Conservation (phyloP, 768 basidiomycete species). For the Panaeolus cyanescens region DNA sequence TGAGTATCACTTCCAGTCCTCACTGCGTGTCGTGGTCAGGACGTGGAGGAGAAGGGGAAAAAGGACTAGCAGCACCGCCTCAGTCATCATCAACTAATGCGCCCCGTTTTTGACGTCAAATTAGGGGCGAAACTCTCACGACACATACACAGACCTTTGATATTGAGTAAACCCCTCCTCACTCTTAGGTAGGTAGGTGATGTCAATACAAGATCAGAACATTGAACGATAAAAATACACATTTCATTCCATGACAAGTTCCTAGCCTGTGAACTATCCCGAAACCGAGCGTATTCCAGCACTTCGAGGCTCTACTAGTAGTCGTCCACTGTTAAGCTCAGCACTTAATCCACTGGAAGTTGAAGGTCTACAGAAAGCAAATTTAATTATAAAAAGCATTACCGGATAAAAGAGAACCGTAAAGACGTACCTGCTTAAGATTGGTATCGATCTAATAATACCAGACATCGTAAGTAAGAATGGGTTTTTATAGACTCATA, state of each 20-base stretch:
- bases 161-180: no score
- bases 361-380: conserved; percentile 15
- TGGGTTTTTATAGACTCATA: background rate
- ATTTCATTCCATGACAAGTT: no score
- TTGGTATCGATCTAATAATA: conserved; percentile 10
- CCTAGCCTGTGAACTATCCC: no score
- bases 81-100: no score
- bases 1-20: background rate
- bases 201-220: no score
- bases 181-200: no score
- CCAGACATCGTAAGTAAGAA: background rate
- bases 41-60: background rate
- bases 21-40: background rate
- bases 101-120: no score
- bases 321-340: conserved; percentile 5
- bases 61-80: background rate
- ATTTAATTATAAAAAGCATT: background rate
- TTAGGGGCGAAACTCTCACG: no score
- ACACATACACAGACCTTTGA: no score
- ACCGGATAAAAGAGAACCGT: background rate
- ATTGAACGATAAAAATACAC: no score
- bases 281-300: no score
- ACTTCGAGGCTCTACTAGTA: no score
- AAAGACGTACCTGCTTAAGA: conserved; percentile 10
- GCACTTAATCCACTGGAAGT: conserved; percentile 22